Evolutionary conservation across 1,284 basidiomycete species (phyloP).

Genomic region (Heterobasidion occidentale): DNA sequence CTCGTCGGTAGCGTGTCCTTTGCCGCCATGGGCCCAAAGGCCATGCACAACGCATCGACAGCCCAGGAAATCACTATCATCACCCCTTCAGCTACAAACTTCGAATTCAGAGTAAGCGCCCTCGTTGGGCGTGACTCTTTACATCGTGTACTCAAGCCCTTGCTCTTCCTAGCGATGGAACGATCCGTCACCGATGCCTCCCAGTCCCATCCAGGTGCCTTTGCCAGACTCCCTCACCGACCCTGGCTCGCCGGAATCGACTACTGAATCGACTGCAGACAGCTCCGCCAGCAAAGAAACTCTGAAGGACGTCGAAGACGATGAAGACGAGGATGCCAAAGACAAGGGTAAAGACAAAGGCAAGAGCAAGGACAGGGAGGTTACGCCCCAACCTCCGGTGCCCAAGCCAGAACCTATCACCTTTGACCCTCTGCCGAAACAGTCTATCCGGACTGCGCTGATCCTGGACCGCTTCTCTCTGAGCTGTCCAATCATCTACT

Average conservation of each 20-base stretch:
- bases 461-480: slow-evolving; percentile 68
- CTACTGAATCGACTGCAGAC: neutral
- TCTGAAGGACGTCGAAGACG: neutral
- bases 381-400: neutral
- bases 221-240: slow-evolving; percentile 14
- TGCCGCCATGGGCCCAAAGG: slow-evolving; percentile 60
- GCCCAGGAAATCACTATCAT: slow-evolving; percentile 71
- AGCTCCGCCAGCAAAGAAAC: neutral
- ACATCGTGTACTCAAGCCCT: slow-evolving; percentile 6
- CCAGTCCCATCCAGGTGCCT: slow-evolving; percentile 25
- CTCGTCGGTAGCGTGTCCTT: slow-evolving; percentile 70
- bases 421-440: slow-evolving; percentile 51
- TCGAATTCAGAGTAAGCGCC: slow-evolving; percentile 56
- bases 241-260: neutral
- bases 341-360: neutral
- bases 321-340: neutral
- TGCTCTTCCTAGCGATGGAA: slow-evolving; percentile 49
- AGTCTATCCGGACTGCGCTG: slow-evolving; percentile 61
- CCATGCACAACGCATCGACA: slow-evolving; percentile 69
- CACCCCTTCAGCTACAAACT: slow-evolving; percentile 54
- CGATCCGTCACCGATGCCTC: slow-evolving; percentile 58
- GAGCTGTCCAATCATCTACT: slow-evolving; percentile 55
- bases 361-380: neutral
- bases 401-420: slow-evolving; percentile 24
- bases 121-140: slow-evolving; percentile 1